A percentile compares a stretch with the other conserved stretches of the same genome.
Evolutionary conservation across 2,329 filamentous ascomycete genomes (phyloP).

Genomic region (Mollisia scopiformis): DNA sequence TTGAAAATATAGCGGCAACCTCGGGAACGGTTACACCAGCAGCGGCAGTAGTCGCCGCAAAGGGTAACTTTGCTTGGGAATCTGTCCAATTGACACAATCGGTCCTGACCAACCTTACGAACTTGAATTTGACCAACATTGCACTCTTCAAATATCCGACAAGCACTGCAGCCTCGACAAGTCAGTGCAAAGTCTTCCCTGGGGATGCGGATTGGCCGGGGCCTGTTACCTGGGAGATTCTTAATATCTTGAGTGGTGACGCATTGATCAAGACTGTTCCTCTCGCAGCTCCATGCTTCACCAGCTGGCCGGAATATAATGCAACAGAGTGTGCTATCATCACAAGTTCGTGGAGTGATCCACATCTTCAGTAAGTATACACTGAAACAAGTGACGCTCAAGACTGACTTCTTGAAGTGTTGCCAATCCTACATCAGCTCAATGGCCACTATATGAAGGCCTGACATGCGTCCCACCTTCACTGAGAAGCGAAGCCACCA

Average conservation of each 20-base stretch:
- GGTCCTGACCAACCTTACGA: constrained; percentile 11
- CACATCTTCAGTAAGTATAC: constrained; percentile 40
- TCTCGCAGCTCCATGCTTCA: constrained; percentile 48
- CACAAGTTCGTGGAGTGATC: constrained; percentile 35
- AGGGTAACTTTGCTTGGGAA: constrained; percentile 5
- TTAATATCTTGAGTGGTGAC: constrained; percentile 49
- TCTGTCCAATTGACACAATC: constrained; percentile 6
- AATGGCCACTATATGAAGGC: constrained; percentile 47
- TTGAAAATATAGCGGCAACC: constrained; percentile 2
- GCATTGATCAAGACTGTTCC: constrained; percentile 47
- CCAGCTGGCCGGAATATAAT: constrained; percentile 33
- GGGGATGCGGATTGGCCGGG: constrained; percentile 49
- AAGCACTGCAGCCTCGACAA: constrained; percentile 31
- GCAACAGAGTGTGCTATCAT: constrained; percentile 37
- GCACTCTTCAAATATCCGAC: constrained; percentile 6
- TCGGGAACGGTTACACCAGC: not conserved
- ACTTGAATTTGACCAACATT: constrained; percentile 8
- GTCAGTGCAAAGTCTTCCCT: constrained; percentile 30
- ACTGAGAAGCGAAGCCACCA: constrained; percentile 1
- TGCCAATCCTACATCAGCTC: constrained; percentile 46
- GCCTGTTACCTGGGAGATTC: constrained; percentile 44
- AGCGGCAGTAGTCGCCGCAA: constrained; percentile 2
- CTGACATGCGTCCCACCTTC: constrained; percentile 40
- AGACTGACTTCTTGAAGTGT: constrained; percentile 39
- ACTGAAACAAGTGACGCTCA: not conserved